These are phyloP conservation scores for Gossypium bickii DNA, from an alignment of 345 rosid genomes.

Conservation along the genomic window DNA sequence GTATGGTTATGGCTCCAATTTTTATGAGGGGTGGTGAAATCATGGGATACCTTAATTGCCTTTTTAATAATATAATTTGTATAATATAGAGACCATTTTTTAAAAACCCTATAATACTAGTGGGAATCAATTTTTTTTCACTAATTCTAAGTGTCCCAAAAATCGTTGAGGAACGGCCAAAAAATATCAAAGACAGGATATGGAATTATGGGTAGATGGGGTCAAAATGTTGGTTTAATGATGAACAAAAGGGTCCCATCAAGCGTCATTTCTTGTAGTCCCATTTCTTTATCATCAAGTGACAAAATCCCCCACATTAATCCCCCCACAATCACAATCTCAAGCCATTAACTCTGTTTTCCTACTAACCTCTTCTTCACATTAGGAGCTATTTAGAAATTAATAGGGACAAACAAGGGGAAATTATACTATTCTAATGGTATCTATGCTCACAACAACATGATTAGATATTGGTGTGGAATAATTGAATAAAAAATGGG, in stretches of 20 bases:
- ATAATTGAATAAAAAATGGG: neutral
- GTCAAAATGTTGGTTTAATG: constrained; percentile 21
- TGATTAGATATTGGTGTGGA: neutral
- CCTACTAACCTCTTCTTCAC: neutral
- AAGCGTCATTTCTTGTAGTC: constrained; percentile 27
- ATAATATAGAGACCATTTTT: neutral
- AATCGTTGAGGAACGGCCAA: constrained; percentile 18
- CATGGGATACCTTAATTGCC: too few species aligned
- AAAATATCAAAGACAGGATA: neutral
- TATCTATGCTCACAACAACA: neutral
- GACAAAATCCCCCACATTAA: neutral
- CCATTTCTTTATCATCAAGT: constrained; percentile 17
- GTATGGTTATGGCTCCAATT: too few species aligned
- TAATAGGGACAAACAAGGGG: neutral
- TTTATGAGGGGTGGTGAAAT: too few species aligned
- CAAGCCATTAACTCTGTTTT: neutral
- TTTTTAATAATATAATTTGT: too few species aligned
- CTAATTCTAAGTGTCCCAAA: neutral
- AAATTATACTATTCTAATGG: neutral
- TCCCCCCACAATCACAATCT: constrained; percentile 14
- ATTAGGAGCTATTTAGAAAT: neutral
- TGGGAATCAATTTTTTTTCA: neutral
- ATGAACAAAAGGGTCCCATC: constrained; percentile 34
- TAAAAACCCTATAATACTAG: neutral
- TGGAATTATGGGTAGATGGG: constrained; percentile 19